These are phyloP conservation scores for Cyberlindnera mycetangii DNA, from an alignment of 805 yeast genomes.

Conservation along the genomic window DNA sequence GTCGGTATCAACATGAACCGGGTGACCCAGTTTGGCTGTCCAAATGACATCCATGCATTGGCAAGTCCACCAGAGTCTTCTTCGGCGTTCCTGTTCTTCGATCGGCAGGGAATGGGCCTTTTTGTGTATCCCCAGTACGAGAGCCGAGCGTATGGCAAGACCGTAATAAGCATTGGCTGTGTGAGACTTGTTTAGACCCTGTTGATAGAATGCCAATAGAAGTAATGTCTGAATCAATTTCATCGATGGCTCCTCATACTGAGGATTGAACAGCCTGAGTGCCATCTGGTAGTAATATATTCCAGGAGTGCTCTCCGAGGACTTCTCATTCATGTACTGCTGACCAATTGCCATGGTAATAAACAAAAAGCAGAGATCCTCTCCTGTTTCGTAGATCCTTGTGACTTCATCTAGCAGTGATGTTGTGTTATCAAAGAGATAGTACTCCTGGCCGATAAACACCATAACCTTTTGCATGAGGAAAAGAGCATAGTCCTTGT, in stretches of 20 bases:
- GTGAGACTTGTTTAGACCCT: slow-evolving; percentile 36
- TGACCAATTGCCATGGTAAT: slow-evolving; percentile 29
- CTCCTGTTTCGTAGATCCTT: slow-evolving; percentile 13
- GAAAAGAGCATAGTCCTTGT: slow-evolving; percentile 14
- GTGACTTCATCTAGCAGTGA: slow-evolving; percentile 14
- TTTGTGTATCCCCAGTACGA: slow-evolving; percentile 33
- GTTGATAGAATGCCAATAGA: slow-evolving; percentile 34
- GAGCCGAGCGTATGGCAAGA: slow-evolving; percentile 32
- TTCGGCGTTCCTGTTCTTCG: slow-evolving; percentile 31
- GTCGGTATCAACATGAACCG: slow-evolving; percentile 33
- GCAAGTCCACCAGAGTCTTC: slow-evolving; percentile 40
- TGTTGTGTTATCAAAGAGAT: slow-evolving; percentile 19
- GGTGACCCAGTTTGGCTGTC: slow-evolving; percentile 36
- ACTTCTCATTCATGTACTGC: slow-evolving; percentile 22
- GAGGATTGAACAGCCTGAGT: slow-evolving; percentile 29
- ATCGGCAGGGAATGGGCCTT: slow-evolving; percentile 20
- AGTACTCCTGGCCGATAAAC: slow-evolving; percentile 26
- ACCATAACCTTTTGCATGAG: slow-evolving; percentile 21
- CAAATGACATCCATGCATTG: slow-evolving; percentile 36
- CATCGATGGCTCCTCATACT: slow-evolving; percentile 34
- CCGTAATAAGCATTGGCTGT: slow-evolving; percentile 35
- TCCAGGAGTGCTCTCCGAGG: slow-evolving; percentile 23
- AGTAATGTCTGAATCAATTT: slow-evolving; percentile 33
- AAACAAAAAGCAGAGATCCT: slow-evolving; percentile 20
- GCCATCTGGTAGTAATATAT: slow-evolving; percentile 30